Percentiles rank a stretch among this genome's conserved stretches.
These are phyloP conservation scores for Coniosporium tulheliwenetii DNA, from an alignment of 2,329 filamentous ascomycete genomes.

Conservation along the genomic window DNA sequence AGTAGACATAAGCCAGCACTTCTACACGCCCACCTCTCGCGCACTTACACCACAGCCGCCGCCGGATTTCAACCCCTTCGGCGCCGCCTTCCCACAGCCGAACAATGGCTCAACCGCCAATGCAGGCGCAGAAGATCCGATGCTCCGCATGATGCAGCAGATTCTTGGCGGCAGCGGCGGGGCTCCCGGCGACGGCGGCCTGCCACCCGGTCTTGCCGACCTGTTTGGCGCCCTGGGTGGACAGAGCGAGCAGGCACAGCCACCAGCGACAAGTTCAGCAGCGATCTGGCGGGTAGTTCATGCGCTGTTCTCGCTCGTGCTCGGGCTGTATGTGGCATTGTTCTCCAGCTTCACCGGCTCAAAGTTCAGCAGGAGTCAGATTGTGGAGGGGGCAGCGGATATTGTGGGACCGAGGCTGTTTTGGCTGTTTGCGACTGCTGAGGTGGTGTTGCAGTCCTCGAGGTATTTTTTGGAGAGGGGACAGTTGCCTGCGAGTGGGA, in stretches of 20 bases:
- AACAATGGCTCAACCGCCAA: slow-evolving; percentile 11
- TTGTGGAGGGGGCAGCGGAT: slow-evolving; percentile 17
- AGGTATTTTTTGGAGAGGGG: slow-evolving; percentile 55
- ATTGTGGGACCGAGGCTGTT: slow-evolving; percentile 44
- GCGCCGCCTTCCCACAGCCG: slow-evolving; percentile 11
- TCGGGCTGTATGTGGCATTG: slow-evolving; percentile 56
- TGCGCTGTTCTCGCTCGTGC: slow-evolving; percentile 51
- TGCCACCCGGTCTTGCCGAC: slow-evolving; percentile 25
- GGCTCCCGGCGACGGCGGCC: slow-evolving; percentile 15
- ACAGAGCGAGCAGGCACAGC: slow-evolving; percentile 16
- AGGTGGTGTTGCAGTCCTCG: slow-evolving; percentile 55
- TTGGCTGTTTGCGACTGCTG: slow-evolving; percentile 65
- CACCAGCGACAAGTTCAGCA: slow-evolving; percentile 21
- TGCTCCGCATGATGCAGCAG: slow-evolving; percentile 63
- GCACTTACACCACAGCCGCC: neutral
- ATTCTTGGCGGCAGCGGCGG: slow-evolving; percentile 40
- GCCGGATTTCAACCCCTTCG: slow-evolving; percentile 2
- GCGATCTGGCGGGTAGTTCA: slow-evolving; percentile 60
- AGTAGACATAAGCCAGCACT: slow-evolving; percentile 57
- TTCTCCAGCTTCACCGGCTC: slow-evolving; percentile 55
- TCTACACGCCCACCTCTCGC: slow-evolving; percentile 7
- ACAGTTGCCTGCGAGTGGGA: slow-evolving; percentile 39
- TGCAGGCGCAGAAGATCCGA: slow-evolving; percentile 39
- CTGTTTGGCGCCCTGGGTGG: slow-evolving; percentile 29
- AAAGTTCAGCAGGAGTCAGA: slow-evolving; percentile 35